Conservation (phyloP, 2,329 filamentous ascomycete genomes). For the Conoideocrella luteorostrata region DNA sequence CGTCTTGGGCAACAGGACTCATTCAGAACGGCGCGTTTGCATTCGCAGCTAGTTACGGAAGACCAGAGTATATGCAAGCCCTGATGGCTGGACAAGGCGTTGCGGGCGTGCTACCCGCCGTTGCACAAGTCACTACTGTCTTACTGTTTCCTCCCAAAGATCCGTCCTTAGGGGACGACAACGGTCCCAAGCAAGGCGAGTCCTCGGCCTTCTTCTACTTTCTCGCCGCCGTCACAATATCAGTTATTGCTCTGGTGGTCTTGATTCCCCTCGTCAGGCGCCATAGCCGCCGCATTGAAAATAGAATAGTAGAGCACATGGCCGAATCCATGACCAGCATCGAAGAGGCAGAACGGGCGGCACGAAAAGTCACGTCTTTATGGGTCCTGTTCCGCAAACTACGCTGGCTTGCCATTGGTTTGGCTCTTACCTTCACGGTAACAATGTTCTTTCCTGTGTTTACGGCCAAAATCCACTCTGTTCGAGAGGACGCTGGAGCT, state of each 20-base stretch:
- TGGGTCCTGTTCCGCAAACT: conserved; percentile 68
- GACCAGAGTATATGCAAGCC: conserved; percentile 85
- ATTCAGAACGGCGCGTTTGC: conserved; percentile 94
- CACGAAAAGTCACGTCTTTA: conserved; percentile 49
- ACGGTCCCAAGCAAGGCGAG: conserved; percentile 16
- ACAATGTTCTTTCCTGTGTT: conserved; percentile 97
- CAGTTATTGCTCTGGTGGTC: conserved; percentile 59
- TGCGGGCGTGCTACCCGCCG: conserved; percentile 80
- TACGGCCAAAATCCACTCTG: conserved; percentile 58
- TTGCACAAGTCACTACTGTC: conserved; percentile 81
- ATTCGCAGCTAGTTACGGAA: conserved; percentile 78
- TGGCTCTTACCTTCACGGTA: conserved; percentile 73
- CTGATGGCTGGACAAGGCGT: conserved; percentile 94
- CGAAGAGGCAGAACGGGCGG: conserved; percentile 45
- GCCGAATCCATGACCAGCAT: conserved; percentile 43
- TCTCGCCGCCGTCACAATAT: conserved; percentile 75
- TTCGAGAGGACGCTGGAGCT: conserved; percentile 34
- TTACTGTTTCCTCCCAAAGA: conserved; percentile 44
- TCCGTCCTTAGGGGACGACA: conserved; percentile 18
- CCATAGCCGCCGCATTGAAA: conserved; percentile 47
- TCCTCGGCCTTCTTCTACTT: conserved; percentile 85
- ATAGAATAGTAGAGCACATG: conserved; percentile 41
- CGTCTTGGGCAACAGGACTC: conserved; percentile 73
- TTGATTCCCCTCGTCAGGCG: conserved; percentile 67
- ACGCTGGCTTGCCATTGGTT: conserved; percentile 66